Percentiles rank a stretch among this genome's conserved stretches.
These are phyloP conservation scores for Venturiaceae sp. DNA, from an alignment of 2,329 filamentous ascomycete genomes.

Conservation along the genomic window DNA sequence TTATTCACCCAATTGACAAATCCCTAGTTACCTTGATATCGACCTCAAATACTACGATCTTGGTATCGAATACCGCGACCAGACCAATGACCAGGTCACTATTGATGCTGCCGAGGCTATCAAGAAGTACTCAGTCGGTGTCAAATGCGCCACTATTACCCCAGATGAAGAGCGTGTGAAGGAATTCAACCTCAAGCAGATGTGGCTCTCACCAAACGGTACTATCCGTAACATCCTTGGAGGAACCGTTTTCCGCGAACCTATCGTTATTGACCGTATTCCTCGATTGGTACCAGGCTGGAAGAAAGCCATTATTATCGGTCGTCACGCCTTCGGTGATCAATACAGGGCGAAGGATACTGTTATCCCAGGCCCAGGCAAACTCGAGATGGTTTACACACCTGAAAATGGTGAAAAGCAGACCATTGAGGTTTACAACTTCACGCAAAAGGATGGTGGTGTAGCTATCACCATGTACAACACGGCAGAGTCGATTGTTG, in stretches of 20 bases:
- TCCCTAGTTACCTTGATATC: constrained; percentile 60
- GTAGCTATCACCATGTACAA: constrained; percentile 97
- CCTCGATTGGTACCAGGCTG: constrained; percentile 91
- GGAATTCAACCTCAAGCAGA: constrained; percentile 98
- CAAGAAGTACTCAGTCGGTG: constrained; percentile 96
- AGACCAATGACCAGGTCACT: constrained; percentile 95
- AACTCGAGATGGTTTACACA: constrained; percentile 90
- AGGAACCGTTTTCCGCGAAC: constrained; percentile 97
- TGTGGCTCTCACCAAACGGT: constrained; percentile 98
- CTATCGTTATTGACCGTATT: constrained; percentile 90
- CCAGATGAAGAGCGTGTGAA: constrained; percentile 93
- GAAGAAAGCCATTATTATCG: constrained; percentile 99
- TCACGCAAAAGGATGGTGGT: constrained; percentile 66
- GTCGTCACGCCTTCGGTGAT: constrained; percentile 95
- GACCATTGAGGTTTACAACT: constrained; percentile 84
- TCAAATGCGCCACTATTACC: constrained; percentile 99
- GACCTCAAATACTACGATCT: constrained; percentile 98
- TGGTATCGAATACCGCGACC: constrained; percentile 85
- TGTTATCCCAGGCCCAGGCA: constrained; percentile 74
- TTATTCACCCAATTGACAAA: neutral
- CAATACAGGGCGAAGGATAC: constrained; percentile 96
- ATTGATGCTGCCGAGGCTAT: constrained; percentile 92
- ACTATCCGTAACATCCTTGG: constrained; percentile 66
- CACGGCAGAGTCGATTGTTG: constrained; percentile 87
- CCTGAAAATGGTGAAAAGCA: constrained; percentile 64